Base-by-base conservation (phyloP, 441 rosid genomes). In the Brassica hybrid region DNA sequence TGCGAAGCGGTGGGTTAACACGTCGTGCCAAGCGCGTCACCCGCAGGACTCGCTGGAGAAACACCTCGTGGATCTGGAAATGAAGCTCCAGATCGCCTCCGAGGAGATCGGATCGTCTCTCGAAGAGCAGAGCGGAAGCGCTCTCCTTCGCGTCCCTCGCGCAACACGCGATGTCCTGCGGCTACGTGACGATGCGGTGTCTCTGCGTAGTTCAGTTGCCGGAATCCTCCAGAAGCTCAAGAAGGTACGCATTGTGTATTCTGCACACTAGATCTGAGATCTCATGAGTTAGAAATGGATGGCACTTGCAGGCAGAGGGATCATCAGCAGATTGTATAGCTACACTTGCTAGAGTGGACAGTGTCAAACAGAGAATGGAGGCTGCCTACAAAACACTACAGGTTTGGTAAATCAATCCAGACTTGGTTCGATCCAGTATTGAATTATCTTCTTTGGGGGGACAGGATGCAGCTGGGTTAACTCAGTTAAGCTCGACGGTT, bases 31-130 rank as follows among this genome's bases (percentile, higher is more conserved):
- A 80, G 74, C 87, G 63, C 93, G 97, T 45, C 98, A 92, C 78
- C 90, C 91, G 50, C 94, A 92, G 80, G 97, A 92, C 76, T 86
- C 97, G 3, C 85, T 92, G 12, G 99, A 96, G 87, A 91, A 88
- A 75, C 94, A 94, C 82, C 83, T 94, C 63, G 91, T 89, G 77
- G 99, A 96, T 90, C 93, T 96, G 78, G 99, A 96, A 69, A 94
- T 94, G 99, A 96, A 96, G 97, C 97, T 96, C 60, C 99, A 96
- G 88, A 94, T 94, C 86, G 86, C 89, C 17, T 92, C 98, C 64
- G 99, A 96, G 86, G 99, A 96, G 90, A 96, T 96, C 82, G 89
- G 96, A 30, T 88, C 92, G 57, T 90, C 97, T 27, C 97, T 96
- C 23, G 96, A 96, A 86, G 99, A 96, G 73, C 99, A 92, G 85